Evolutionary conservation across 805 yeast species (phyloP), one percentile per base, ranked within the genome.

Genomic region (Kluyveromyces aestuarii): DNA sequence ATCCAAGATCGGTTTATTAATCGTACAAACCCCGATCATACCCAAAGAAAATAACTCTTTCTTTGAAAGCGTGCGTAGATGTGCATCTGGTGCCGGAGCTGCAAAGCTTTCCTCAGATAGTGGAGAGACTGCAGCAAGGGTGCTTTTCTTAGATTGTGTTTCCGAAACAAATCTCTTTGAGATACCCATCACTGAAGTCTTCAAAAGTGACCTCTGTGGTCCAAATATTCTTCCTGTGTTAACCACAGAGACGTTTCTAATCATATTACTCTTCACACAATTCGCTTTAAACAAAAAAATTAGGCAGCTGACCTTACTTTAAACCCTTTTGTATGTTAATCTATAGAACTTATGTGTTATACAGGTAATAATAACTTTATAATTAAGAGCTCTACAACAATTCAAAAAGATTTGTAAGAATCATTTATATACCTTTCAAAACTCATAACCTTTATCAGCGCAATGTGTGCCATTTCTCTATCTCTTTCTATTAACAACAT

Each of bases 11-110:
- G 82, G 74, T 57, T 80, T 82, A 63, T 80, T 80, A 35, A 82
- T 54, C 1, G 91, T 84, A 40, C 83, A 83, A 40, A 79, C 50
- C 7, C 93, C 93, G 54, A 86, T 84, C 50, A 82, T 69, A 38
- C 81, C 76, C 53, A 80, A 77, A 1, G 87, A 82, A 42, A 84
- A 64, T 46, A 86, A 69, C 63, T 84, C 85, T 6, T 72, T 61
- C 44, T 66, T 71, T 36, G 74, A 72, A 38, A 83, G 68, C 5
- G 80, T 74, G 50, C 76, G 78, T 49, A 84, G 66, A 61, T 80
- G 81, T 8, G 53, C 48, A 6, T 57, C 61, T 1, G 62, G 47
- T 18, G 46, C 25, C 9, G 50, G 52, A 11, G 48, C 35, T 13
- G 33, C 27, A 35, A 16, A n/a, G 16, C 33, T 36, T n/a, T 35